Evolutionary conservation across 768 basidiomycete species (phyloP), one percentile per base, ranked within the genome.

Genomic region (Russula vinacea): DNA sequence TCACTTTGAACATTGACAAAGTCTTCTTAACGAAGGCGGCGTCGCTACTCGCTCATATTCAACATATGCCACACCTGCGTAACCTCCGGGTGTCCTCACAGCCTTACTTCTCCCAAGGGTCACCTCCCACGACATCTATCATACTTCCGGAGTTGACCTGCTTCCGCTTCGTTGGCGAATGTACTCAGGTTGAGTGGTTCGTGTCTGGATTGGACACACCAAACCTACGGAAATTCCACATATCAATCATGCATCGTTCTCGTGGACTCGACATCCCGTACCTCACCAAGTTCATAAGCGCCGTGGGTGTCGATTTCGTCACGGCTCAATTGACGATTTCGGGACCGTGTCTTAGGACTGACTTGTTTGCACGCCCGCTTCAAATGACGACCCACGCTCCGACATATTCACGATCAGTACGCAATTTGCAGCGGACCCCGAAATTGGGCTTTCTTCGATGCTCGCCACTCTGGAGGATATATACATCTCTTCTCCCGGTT

Each of bases 401-500:
- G 16, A 11, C 19, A 17, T 52, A 8, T 5, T n/a, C 24, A 5
- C n/a, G 32, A 17, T 6, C 24, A 24, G 19, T 2, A 13, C 6
- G 33, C 11, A 10, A 10, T 10, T 29, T n/a, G 2, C 29, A 8
- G 1, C 19, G 5, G 7, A 50, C 10, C 13, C 51, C 1, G 49
- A 37, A 5, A 16, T 9, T n/a, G 22, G 37, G 14, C 37, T 60
- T 17, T 51, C 35, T 37, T 3, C 49, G 1, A 40, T 29, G 24
- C 35, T 60, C 22, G 16, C 47, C 24, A 56, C 39, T 8, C 29
- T 57, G 5, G 39, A 42, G 62, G 62, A 55, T 24, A 3, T 35
- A 10, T 19, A 22, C 29, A 4, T 56, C 2, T 11, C 9, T 9
- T 29, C 29, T 35, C 35, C 2, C 8, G 22, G 0, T 4, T 29